Conservation (phyloP, 148 eudicot genomes). For the Pouteria glomerata region DNA sequence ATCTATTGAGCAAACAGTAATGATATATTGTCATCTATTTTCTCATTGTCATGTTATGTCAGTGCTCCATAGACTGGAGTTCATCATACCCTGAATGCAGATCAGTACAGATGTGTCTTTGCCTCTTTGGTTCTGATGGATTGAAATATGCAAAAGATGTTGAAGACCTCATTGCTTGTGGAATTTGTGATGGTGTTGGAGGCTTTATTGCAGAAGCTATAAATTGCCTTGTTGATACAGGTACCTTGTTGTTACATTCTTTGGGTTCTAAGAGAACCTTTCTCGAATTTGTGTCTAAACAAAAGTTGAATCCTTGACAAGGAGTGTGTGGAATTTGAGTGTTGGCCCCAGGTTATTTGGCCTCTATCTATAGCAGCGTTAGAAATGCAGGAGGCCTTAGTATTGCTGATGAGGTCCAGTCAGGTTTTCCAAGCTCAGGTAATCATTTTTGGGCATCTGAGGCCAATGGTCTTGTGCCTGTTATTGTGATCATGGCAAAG, state of each 20-base stretch:
- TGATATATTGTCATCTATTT: not conserved
- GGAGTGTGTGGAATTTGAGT: constrained; percentile 95
- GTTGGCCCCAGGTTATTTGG: constrained; percentile 83
- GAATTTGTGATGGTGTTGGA: constrained; percentile 78
- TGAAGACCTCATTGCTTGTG: constrained; percentile 66
- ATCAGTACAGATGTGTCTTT: constrained; percentile 83
- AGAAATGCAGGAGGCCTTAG: constrained; percentile 86
- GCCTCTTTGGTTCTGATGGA: constrained; percentile 94
- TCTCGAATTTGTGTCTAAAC: not conserved
- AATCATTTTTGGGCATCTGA: constrained; percentile 97
- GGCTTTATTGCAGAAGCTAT: constrained; percentile 85
- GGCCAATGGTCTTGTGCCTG: constrained; percentile 87
- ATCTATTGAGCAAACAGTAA: not conserved
- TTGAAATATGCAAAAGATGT: constrained; percentile 80
- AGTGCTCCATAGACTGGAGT: constrained; percentile 61
- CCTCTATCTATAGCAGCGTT: constrained; percentile 53
- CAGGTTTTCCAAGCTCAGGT: constrained; percentile 91
- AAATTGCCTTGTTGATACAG: too few species aligned
- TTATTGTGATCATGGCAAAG: constrained; percentile 97
- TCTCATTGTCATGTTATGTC: not conserved
- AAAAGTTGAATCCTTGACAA: constrained; percentile 27
- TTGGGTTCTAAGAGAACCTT: not conserved
- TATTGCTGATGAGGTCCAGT: constrained; percentile 94
- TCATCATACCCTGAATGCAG: constrained; percentile 88
- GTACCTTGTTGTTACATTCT: constrained; percentile 24